A percentile compares a stretch with the other conserved stretches of the same genome.
These are phyloP conservation scores for Didymella pomorum DNA, from an alignment of 2,329 filamentous ascomycete species.

Conservation along the genomic window DNA sequence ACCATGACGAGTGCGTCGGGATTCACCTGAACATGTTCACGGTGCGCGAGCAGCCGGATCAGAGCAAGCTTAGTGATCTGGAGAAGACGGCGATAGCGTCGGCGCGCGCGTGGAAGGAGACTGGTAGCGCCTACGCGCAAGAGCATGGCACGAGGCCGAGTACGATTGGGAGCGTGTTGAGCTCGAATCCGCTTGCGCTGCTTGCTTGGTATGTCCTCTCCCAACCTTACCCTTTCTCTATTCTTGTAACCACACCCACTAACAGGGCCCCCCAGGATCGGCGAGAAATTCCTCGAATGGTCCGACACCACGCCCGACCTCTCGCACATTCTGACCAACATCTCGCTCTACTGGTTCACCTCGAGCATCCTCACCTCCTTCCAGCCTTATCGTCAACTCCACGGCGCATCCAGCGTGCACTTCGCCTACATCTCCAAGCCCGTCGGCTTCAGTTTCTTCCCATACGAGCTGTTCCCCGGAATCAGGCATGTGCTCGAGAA, in stretches of 20 bases:
- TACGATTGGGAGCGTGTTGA: conserved; percentile 65
- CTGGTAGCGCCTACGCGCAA: conserved; percentile 60
- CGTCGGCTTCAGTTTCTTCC: conserved; percentile 56
- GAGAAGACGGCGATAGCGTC: conserved; percentile 31
- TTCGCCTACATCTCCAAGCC: conserved; percentile 45
- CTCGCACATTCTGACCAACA: conserved; percentile 59
- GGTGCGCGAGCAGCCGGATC: conserved; percentile 22
- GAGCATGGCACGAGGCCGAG: conserved; percentile 64
- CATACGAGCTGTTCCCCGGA: conserved; percentile 52
- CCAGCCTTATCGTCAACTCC: conserved; percentile 57
- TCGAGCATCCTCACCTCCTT: conserved; percentile 55
- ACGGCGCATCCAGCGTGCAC: not conserved
- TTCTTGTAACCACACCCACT: not conserved
- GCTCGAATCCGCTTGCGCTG: conserved; percentile 63
- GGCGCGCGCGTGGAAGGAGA: conserved; percentile 46
- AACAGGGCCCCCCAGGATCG: conserved; percentile 53
- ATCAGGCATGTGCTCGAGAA: conserved; percentile 51
- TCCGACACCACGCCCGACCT: conserved; percentile 54
- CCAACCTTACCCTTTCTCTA: not conserved
- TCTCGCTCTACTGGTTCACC: conserved; percentile 67
- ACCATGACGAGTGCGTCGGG: conserved; percentile 59
- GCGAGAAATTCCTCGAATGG: conserved; percentile 67
- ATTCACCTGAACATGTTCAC: conserved; percentile 43
- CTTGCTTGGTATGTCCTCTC: conserved; percentile 60
- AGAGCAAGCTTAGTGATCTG: conserved; percentile 21